Evolutionary conservation across 179 eudicot species (phyloP).

Genomic region (Sideroxylon spinosum): DNA sequence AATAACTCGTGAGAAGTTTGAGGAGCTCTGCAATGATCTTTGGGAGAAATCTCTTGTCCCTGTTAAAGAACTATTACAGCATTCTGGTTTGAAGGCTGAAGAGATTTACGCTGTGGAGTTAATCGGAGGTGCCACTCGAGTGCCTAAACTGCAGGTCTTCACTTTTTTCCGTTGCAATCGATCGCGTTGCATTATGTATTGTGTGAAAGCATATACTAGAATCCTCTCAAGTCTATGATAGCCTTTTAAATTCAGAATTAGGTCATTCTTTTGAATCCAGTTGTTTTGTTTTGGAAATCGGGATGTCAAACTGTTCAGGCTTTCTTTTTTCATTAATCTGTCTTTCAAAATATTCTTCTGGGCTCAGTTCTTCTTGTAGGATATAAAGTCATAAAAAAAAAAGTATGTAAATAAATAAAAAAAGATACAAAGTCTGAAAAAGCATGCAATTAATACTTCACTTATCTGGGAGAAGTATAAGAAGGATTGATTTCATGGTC

Average conservation of each 20-base stretch:
- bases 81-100: constrained; percentile 64
- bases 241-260: background rate
- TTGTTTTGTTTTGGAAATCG: background rate
- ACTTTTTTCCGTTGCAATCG: background rate
- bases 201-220: background rate
- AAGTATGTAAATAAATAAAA: no score
- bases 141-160: constrained; percentile 90
- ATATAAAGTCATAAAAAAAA: background rate
- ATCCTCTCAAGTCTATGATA: background rate
- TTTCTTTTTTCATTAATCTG: background rate
- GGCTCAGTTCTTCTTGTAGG: background rate
- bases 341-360: background rate
- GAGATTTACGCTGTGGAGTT: constrained; percentile 83
- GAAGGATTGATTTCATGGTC: no score
- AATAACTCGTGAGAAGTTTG: constrained; percentile 90
- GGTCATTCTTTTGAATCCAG: background rate
- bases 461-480: no score
- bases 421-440: no score
- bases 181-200: constrained; percentile 8
- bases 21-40: constrained; percentile 75
- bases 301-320: background rate
- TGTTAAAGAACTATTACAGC: constrained; percentile 58
- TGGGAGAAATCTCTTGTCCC: constrained; percentile 89
- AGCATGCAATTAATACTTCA: no score
- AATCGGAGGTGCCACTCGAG: constrained; percentile 95